phyloP scores from a whole-genome alignment of 2,329 filamentous ascomycete genomes.

The Exophiala lecanii-corni region DNA sequence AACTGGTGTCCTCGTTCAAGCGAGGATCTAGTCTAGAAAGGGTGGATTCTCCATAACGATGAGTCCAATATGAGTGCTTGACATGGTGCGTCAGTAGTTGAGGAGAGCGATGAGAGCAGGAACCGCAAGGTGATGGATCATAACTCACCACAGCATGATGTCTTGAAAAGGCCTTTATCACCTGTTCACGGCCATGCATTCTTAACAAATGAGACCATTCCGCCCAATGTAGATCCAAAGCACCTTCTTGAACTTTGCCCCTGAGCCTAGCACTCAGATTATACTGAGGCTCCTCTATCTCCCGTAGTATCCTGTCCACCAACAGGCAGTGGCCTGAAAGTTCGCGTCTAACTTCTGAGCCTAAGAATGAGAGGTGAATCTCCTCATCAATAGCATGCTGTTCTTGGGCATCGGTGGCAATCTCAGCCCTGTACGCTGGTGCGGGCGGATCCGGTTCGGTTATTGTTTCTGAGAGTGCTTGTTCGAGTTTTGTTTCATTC shows the following conservation, averaged over 20 bases:
- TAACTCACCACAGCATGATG: neutral
- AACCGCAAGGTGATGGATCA: no score
- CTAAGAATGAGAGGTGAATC: neutral
- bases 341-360: neutral
- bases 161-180: neutral
- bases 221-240: neutral
- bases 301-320: neutral
- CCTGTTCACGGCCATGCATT: neutral
- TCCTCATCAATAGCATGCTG: neutral
- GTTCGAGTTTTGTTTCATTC: neutral
- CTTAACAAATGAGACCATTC: neutral
- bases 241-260: neutral
- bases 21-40: no score
- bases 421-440: neutral
- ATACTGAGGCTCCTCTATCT: neutral
- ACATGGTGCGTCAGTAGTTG: no score
- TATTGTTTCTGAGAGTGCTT: neutral
- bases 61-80: slow-evolving; percentile 1
- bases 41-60: neutral
- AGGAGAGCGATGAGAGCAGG: no score
- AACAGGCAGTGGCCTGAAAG: neutral
- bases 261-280: neutral
- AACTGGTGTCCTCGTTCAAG: no score
- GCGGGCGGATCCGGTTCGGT: neutral
- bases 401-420: neutral